phyloP scores from a whole-genome alignment of 352 stramenopile species.

The Phytopythium aichiense region DNA sequence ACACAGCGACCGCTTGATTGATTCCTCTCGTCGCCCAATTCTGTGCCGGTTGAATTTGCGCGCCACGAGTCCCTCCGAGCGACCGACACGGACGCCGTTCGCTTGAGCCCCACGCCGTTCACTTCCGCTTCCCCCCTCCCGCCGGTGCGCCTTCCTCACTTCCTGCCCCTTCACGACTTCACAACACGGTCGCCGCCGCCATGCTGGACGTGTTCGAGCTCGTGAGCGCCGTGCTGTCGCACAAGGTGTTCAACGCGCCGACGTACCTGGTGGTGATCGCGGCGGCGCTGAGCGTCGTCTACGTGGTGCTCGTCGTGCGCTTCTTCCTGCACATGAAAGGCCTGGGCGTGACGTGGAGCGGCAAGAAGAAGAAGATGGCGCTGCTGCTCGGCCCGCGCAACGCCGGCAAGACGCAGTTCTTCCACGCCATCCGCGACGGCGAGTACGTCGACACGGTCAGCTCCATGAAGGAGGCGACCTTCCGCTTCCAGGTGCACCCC shows the following conservation, averaged over 20 bases:
- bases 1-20: not conserved
- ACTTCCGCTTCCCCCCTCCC: not conserved
- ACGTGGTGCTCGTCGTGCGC: conserved; percentile 50
- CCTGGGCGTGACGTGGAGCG: conserved; percentile 54
- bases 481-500: conserved; percentile 56
- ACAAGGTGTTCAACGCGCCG: conserved; percentile 56
- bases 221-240: conserved; percentile 13
- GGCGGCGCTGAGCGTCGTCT: conserved; percentile 33
- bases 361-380: conserved; percentile 72
- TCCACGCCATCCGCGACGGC: conserved; percentile 73
- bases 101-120: not conserved
- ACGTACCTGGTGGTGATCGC: conserved; percentile 55
- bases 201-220: not conserved
- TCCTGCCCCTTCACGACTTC: no score
- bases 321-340: conserved; percentile 68
- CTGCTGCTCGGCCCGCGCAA: conserved; percentile 61
- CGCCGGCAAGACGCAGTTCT: conserved; percentile 81
- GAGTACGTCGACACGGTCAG: conserved; percentile 69
- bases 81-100: no score
- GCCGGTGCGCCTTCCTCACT: no score
- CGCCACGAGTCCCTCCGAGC: not conserved
- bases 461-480: conserved; percentile 82
- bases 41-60: conserved; percentile 1
- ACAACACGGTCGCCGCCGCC: no score
- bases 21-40: not conserved